phyloP scores from a whole-genome alignment of 192 early-diverging fungal genomes.

The Kickxella alabastrina region DNA sequence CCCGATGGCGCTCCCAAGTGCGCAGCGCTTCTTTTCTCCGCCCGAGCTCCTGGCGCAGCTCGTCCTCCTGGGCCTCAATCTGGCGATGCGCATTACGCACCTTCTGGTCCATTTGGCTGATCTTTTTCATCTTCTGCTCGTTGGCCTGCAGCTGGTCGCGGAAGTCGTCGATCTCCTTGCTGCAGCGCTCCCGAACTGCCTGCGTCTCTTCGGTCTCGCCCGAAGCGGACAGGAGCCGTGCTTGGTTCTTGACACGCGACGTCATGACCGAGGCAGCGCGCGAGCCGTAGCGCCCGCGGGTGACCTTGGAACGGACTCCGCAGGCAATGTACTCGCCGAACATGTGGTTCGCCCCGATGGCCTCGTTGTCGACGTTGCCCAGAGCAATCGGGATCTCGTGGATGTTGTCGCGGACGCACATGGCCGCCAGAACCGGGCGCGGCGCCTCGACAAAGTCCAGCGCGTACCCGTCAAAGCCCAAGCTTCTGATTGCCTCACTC shows the following conservation, averaged over 20 bases:
- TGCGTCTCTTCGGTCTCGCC: slow-evolving; percentile 42
- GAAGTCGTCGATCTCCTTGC: slow-evolving; percentile 16
- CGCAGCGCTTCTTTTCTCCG: slow-evolving; percentile 3
- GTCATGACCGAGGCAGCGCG: slow-evolving; percentile 33
- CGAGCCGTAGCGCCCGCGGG: slow-evolving; percentile 42
- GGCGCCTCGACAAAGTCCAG: slow-evolving; percentile 76
- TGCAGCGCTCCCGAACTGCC: slow-evolving; percentile 17
- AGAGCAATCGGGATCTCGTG: slow-evolving; percentile 54
- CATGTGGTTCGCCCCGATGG: slow-evolving; percentile 12
- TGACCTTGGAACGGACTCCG: slow-evolving; percentile 27
- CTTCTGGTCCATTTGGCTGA: slow-evolving; percentile 18
- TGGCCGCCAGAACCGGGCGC: slow-evolving; percentile 54
- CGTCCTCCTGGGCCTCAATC: slow-evolving; percentile 26
- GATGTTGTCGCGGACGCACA: slow-evolving; percentile 61
- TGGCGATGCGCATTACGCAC: slow-evolving; percentile 26
- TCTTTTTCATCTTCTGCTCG: slow-evolving; percentile 27
- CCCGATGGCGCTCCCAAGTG: slow-evolving; percentile 17
- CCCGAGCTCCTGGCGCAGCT: slow-evolving; percentile 18
- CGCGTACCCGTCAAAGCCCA: slow-evolving; percentile 74
- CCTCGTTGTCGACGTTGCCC: slow-evolving; percentile 33
- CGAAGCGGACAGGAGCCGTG: slow-evolving; percentile 23
- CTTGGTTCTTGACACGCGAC: slow-evolving; percentile 9
- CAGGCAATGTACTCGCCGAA: slow-evolving; percentile 45
- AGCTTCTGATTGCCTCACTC: slow-evolving; percentile 28
- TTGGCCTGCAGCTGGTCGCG: slow-evolving; percentile 21